Percentiles rank a stretch among this genome's conserved stretches.
phyloP scores from a whole-genome alignment of 176 grass and related monocot species.

The Aegilops bicornis region DNA sequence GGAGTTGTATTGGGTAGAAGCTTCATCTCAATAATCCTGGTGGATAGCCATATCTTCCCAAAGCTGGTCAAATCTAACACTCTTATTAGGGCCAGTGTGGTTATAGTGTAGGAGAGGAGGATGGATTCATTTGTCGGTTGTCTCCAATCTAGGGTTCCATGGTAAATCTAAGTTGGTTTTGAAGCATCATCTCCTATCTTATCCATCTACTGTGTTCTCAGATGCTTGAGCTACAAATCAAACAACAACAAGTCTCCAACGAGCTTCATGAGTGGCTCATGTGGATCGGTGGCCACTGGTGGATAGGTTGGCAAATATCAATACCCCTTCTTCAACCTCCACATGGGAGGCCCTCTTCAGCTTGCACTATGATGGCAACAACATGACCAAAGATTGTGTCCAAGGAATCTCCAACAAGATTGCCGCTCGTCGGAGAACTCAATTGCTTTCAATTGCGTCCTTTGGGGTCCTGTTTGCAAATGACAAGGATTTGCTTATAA shows the following conservation, averaged over 20 bases:
- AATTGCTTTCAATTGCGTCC: too few species aligned
- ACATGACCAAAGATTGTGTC: too few species aligned
- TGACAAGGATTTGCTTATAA: too few species aligned
- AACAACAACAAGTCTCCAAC: not conserved
- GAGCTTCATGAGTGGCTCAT: not conserved
- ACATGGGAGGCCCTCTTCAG: too few species aligned
- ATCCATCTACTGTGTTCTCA: not conserved
- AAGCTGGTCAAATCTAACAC: not conserved
- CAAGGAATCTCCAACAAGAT: too few species aligned
- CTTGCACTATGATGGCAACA: too few species aligned
- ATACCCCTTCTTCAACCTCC: not conserved
- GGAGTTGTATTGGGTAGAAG: not conserved
- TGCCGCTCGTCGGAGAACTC: too few species aligned
- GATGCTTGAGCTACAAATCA: not conserved
- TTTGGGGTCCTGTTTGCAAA: too few species aligned
- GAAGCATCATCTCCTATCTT: not conserved
- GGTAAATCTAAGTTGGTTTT: not conserved
- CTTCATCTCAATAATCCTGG: not conserved
- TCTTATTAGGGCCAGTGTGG: not conserved
- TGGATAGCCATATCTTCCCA: not conserved
- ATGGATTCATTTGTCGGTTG: not conserved
- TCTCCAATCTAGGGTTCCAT: not conserved
- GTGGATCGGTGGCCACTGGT: not conserved
- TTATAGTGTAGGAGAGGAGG: not conserved
- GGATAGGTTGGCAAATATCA: not conserved